Evolutionary conservation across 1,284 basidiomycete genomes (phyloP), one percentile per base, ranked within the genome.

Genomic region (Ustilago crameri): DNA sequence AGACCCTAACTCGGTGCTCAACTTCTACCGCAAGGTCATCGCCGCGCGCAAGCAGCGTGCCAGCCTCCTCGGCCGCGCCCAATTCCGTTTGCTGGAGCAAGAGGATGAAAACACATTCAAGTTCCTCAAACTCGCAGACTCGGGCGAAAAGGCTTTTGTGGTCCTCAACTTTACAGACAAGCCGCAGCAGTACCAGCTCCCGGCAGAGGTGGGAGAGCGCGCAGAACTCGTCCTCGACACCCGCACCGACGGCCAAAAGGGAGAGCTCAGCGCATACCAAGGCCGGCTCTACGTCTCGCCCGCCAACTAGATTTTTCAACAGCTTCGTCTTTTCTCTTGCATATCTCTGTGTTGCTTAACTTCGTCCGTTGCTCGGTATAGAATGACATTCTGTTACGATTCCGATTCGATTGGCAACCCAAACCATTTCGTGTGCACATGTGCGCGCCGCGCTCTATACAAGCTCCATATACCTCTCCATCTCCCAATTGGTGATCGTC

Each of bases 401-500:
- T 12, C 30, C 30, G 5, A 12, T 30, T 30, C 12, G 12, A 5
- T 30, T 30, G 5, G 30, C 30, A 30, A 30, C 12, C 30, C 12
- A 15, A 34, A 34, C 32, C 8, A 34, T 34, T 15, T 15, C 15
- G 32, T 34, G 32, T 34, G 32, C 15, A 15, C 18, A 48, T 34
- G 37, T 17, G 3, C 9, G 9, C n/a, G n/a, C n/a, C n/a, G n/a
- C n/a, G 17, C 9, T 40, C 41, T 54, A 75, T 35, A 72, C 44
- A 15, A 75, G 47, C 57, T 75, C 72, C 63, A 75, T 67, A n/a
- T 75, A 75, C 40, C 72, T 48, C 88, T 81, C 78, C 93, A 93
- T 89, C 88, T 96, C 93, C 93, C 93, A 96, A 82, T 89, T 91
- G 3, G 94, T 96, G 26, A 96, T 93, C 5, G 93, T 92, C 76